phyloP scores from a whole-genome alignment of 2,329 filamentous ascomycete genomes.

The Epichloe baconii region DNA sequence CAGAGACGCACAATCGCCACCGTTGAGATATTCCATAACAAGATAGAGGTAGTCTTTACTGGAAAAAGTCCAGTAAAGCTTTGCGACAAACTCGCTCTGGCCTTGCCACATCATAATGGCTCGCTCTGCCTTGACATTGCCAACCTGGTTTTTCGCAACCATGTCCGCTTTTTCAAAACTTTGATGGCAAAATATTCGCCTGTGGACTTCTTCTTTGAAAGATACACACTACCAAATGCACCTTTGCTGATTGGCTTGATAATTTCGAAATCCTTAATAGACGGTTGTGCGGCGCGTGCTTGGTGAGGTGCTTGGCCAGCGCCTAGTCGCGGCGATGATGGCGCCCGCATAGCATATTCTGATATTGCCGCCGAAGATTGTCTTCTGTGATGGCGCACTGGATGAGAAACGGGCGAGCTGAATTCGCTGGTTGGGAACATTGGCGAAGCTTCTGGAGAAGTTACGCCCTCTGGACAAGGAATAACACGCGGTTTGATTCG shows the following conservation, averaged over 20 bases:
- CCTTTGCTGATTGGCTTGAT: conserved; percentile 99
- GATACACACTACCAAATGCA: conserved; percentile 92
- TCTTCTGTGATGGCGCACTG: conserved; percentile 59
- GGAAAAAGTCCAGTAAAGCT: conserved; percentile 98
- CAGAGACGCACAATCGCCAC: conserved; percentile 89
- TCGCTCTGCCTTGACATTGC: conserved; percentile 95
- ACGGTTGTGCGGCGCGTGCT: conserved; percentile 78
- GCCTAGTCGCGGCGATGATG: conserved; percentile 69
- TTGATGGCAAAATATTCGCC: conserved; percentile 99
- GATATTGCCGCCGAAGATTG: conserved; percentile 87
- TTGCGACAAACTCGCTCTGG: conserved; percentile 96
- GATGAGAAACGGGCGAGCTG: conserved; percentile 54
- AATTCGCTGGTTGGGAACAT: conserved; percentile 75
- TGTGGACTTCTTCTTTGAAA: conserved; percentile 97
- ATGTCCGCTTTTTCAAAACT: conserved; percentile 99
- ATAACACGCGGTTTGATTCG: conserved; percentile 69
- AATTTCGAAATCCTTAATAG: conserved; percentile 98
- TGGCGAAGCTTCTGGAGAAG: conserved; percentile 82
- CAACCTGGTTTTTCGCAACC: conserved; percentile 98
- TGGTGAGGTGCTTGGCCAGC: conserved; percentile 68
- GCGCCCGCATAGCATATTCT: conserved; percentile 49
- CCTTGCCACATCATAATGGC: conserved; percentile 99
- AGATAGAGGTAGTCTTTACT: conserved; percentile 98
- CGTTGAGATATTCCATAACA: conserved; percentile 98
- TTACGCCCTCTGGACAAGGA: conserved; percentile 48